phyloP scores from a whole-genome alignment of 805 yeast species.

The Wickerhamiella domercqiae region DNA sequence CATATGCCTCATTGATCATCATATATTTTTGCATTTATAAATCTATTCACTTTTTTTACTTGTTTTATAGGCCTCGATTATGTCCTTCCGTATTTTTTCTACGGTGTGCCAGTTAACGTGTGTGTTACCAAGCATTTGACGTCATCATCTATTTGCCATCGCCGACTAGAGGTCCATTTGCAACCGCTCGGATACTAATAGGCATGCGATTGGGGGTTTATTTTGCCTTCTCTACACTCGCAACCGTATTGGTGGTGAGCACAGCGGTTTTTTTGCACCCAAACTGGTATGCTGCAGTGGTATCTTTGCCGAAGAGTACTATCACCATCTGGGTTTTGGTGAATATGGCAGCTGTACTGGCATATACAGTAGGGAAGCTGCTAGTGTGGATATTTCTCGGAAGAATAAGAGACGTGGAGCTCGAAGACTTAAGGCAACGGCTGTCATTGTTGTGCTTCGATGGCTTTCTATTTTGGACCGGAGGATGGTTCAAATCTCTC shows the following conservation, averaged over 20 bases:
- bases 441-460: conserved; percentile 50
- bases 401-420: conserved; percentile 54
- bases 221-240: conserved; percentile 7
- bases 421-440: conserved; percentile 39
- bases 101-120: too few relatives aligned
- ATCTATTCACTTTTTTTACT: background rate
- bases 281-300: conserved; percentile 34
- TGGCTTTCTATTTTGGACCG: conserved; percentile 23
- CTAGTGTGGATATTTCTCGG: conserved; percentile 52
- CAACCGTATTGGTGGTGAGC: conserved; percentile 21
- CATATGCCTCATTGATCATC: too few relatives aligned
- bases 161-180: too few relatives aligned
- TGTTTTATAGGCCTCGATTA: background rate
- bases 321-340: conserved; percentile 31
- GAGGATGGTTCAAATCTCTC: conserved; percentile 2
- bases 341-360: conserved; percentile 18
- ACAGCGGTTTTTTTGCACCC: conserved; percentile 32
- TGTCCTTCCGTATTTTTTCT: too few relatives aligned
- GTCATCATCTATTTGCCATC: too few relatives aligned
- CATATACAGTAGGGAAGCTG: conserved; percentile 29
- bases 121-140: too few relatives aligned
- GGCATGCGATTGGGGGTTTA: conserved; percentile 9
- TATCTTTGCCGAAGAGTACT: conserved; percentile 36
- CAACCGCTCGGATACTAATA: too few relatives aligned
- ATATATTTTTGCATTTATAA: too few relatives aligned